phyloP scores from a whole-genome alignment of 2,329 filamentous ascomycete genomes.

The Plenodomus tracheiphilus region DNA sequence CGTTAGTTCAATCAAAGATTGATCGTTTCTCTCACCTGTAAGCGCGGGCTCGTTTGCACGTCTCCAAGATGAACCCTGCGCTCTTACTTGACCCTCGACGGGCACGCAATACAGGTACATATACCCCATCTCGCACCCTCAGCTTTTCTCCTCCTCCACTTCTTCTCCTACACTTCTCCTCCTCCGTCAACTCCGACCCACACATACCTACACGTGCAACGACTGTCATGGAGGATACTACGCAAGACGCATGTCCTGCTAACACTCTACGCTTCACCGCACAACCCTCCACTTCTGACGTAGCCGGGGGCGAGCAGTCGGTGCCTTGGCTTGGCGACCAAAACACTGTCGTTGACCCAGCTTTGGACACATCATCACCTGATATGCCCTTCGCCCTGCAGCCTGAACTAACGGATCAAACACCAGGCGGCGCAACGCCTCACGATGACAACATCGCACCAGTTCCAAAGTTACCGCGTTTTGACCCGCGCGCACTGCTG shows the following conservation, averaged over 20 bases:
- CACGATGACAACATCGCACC: conserved; percentile 5
- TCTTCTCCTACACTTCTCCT: too few relatives aligned
- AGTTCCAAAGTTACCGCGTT: conserved; percentile 14
- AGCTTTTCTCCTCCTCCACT: not conserved
- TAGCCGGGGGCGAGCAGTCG: not conserved
- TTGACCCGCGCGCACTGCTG: conserved; percentile 38
- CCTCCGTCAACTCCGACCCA: not conserved
- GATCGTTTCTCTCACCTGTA: conserved; percentile 15
- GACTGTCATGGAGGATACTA: not conserved
- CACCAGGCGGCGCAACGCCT: conserved; percentile 22
- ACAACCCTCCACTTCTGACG: conserved; percentile 1
- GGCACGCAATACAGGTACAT: conserved; percentile 30
- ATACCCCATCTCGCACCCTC: conserved; percentile 3
- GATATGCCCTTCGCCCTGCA: conserved; percentile 4
- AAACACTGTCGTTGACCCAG: not conserved
- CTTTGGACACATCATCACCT: not conserved
- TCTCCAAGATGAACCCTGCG: conserved; percentile 27
- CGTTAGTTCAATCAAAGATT: conserved; percentile 2
- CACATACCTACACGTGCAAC: not conserved
- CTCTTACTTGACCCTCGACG: conserved; percentile 31
- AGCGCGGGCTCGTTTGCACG: conserved; percentile 3
- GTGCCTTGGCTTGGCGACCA: not conserved
- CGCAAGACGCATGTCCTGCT: conserved; percentile 1
- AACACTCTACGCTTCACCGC: not conserved
- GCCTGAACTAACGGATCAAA: conserved; percentile 22